phyloP scores from a whole-genome alignment of 1,284 basidiomycete species.

The Boletellus deceptivus region DNA sequence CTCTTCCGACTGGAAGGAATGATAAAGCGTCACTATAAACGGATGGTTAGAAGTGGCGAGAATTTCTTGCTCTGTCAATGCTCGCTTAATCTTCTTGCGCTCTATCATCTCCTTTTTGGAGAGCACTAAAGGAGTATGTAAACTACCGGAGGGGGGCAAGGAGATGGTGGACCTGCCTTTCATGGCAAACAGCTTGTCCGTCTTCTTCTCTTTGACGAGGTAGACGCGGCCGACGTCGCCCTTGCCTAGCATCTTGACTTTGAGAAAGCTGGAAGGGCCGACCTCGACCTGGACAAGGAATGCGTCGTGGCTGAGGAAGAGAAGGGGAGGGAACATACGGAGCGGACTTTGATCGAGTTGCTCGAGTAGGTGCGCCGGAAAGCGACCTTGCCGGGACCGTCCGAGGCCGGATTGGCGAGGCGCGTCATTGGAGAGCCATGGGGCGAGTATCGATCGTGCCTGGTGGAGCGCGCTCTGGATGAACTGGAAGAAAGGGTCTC shows the following conservation, averaged over 20 bases:
- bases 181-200: constrained; percentile 91
- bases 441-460: constrained; percentile 32
- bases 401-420: constrained; percentile 42
- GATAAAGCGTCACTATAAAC: constrained; percentile 96
- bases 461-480: constrained; percentile 50
- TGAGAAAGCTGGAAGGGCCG: constrained; percentile 86
- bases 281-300: constrained; percentile 73
- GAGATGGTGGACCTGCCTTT: constrained; percentile 63
- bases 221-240: constrained; percentile 97
- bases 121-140: constrained; percentile 62
- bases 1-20: constrained; percentile 97
- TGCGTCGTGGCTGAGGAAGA: background rate
- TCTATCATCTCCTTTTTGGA: constrained; percentile 99
- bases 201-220: constrained; percentile 94
- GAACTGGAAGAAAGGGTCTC: constrained; percentile 74
- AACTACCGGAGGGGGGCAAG: constrained; percentile 27
- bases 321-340: constrained; percentile 44
- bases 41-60: constrained; percentile 95
- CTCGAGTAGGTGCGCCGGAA: constrained; percentile 96
- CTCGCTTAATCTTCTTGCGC: constrained; percentile 96
- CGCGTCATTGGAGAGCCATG: constrained; percentile 38
- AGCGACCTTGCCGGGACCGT: constrained; percentile 61
- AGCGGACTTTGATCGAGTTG: constrained; percentile 94
- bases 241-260: constrained; percentile 93
- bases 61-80: constrained; percentile 95